phyloP scores from a whole-genome alignment of 2,329 filamentous ascomycete species.

The Aspergillus proliferans region DNA sequence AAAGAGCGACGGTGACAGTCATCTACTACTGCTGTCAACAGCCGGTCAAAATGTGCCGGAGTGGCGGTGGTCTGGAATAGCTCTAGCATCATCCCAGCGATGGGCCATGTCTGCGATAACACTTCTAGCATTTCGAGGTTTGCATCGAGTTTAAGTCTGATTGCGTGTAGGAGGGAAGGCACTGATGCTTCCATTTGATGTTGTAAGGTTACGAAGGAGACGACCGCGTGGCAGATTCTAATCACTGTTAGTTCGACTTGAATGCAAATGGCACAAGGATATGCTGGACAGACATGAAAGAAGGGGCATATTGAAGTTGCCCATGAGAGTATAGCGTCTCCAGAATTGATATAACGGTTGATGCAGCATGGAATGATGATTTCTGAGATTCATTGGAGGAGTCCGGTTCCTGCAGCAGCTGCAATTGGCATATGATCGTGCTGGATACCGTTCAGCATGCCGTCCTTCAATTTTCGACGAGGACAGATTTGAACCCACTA shows the following conservation, averaged over 20 bases:
- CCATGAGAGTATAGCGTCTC: slow-evolving; percentile 7
- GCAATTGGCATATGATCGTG: slow-evolving; percentile 9
- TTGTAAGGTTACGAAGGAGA: slow-evolving; percentile 9
- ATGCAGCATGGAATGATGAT: slow-evolving; percentile 10
- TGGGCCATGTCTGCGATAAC: slow-evolving; percentile 9
- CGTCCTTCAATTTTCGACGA: background rate
- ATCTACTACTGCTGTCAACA: slow-evolving; percentile 3
- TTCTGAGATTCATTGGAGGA: slow-evolving; percentile 3
- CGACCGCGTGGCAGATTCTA: slow-evolving; percentile 9
- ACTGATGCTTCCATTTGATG: slow-evolving; percentile 6
- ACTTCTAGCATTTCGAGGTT: slow-evolving; percentile 5
- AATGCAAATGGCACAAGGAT: background rate
- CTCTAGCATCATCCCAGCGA: slow-evolving; percentile 7
- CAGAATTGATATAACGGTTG: slow-evolving; percentile 8
- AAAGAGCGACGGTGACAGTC: slow-evolving; percentile 2
- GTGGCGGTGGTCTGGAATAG: slow-evolving; percentile 6
- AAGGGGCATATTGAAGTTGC: slow-evolving; percentile 7
- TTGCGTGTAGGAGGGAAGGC: slow-evolving; percentile 9
- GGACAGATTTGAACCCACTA: slow-evolving; percentile 5
- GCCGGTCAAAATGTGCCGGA: slow-evolving; percentile 2
- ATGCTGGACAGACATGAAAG: slow-evolving; percentile 2
- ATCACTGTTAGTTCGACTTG: background rate
- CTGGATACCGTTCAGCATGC: background rate
- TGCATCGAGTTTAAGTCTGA: slow-evolving; percentile 6
- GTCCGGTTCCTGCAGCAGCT: slow-evolving; percentile 4